Evolutionary conservation across 2,329 filamentous ascomycete species (phyloP), one percentile per base, ranked within the genome.

Genomic region (Didymella arachidicola): DNA sequence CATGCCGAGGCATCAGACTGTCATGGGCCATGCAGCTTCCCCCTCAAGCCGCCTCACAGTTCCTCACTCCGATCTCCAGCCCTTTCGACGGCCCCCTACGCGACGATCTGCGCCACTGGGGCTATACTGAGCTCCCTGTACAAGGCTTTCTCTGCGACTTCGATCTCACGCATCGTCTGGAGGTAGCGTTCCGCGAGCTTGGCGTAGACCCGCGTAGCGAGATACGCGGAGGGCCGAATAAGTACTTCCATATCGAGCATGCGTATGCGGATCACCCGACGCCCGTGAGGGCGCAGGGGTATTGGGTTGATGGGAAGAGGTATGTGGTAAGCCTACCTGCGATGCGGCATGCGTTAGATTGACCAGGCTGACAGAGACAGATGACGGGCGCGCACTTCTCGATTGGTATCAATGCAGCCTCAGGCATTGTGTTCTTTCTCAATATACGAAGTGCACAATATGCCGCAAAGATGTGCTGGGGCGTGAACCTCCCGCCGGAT

Each of bases 191-290:
- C n/a, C n/a, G 49, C 6, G 60, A 36, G 2, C 27, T 65, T n/a
- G 52, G 57, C 0, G 58, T 66, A 1, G 55, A 60, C 26, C 48
- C 56, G 1, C 41, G 53, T 7, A 53, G 57, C 18, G 30, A 39
- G 44, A 16, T 14, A 7, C 19, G 56, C 6, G 60, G 55, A 11
- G 59, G 62, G 0, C 46, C 63, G 14, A 67, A 64, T 29, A 46
- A 43, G 7, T 57, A 56, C 36, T 67, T 60, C 29, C 42, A 47
- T 16, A 25, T 63, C 8, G 12, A 57, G 12, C 62, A 69, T 58
- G 34, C 6, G 22, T 18, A 39, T 47, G 18, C 26, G 38, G 16
- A 27, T 29, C 30, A n/a, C 47, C 11, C 30, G 36, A 6, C 14
- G 41, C 22, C 51, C 54, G 7, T 48, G 1, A 16, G 53, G 8